Conservation (phyloP, 257 asterid genomes). For the Solanum lycopersicoides region DNA sequence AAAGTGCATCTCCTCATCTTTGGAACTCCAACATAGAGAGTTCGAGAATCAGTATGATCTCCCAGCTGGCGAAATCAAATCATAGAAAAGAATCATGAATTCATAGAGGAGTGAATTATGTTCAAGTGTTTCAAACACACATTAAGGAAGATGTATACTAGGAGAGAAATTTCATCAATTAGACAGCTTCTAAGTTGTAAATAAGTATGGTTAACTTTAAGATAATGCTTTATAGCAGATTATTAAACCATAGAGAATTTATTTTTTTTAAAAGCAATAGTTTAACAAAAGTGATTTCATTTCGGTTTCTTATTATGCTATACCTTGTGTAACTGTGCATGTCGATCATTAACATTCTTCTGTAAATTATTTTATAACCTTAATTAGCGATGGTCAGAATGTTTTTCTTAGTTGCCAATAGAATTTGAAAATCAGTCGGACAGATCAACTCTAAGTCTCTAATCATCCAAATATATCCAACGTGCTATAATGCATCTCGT, state of each 20-base stretch:
- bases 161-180: not conserved
- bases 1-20: conserved; percentile 62
- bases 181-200: not conserved
- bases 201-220: not conserved
- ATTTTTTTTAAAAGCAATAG: too few relatives aligned
- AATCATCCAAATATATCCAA: not conserved
- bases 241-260: not conserved
- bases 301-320: not conserved
- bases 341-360: not conserved
- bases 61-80: conserved; percentile 43
- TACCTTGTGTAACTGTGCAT: not conserved
- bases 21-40: conserved; percentile 58
- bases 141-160: not conserved
- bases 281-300: not conserved
- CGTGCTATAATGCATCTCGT: not conserved
- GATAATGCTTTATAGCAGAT: not conserved
- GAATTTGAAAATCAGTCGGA: not conserved
- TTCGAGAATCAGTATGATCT: conserved; percentile 30
- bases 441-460: not conserved
- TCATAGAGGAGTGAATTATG: not conserved
- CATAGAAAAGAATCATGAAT: not conserved
- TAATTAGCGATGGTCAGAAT: not conserved
- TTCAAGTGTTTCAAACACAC: not conserved
- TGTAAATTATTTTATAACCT: not conserved
- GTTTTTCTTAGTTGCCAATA: not conserved